Percentiles rank a stretch among this genome's conserved stretches.
phyloP scores from a whole-genome alignment of 2,329 filamentous ascomycete species.

The Verticillium longisporum region DNA sequence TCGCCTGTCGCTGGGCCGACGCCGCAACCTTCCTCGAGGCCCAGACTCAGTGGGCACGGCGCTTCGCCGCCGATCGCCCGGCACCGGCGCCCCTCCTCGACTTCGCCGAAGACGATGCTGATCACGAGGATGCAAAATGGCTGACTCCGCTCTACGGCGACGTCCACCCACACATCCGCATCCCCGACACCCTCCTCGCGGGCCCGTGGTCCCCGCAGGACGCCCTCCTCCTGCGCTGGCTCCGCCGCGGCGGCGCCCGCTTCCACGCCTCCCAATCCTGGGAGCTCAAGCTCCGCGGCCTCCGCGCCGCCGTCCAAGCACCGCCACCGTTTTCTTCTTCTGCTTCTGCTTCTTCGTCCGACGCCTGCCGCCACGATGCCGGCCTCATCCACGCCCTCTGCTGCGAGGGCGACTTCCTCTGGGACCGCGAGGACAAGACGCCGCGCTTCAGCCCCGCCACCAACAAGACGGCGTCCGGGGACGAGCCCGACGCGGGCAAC shows the following conservation, averaged over 20 bases:
- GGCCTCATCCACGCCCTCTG: conserved; percentile 22
- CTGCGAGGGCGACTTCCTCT: conserved; percentile 15
- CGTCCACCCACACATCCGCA: conserved; percentile 29
- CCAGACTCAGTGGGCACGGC: conserved; percentile 38
- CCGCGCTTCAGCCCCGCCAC: not conserved
- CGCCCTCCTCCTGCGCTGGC: conserved; percentile 37
- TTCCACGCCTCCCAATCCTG: conserved; percentile 25
- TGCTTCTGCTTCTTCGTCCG: too few species aligned
- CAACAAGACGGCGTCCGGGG: too few species aligned
- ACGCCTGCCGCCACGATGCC: conserved; percentile 9
- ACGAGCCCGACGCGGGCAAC: not conserved
- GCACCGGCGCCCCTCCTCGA: conserved; percentile 12
- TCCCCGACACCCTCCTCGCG: conserved; percentile 31
- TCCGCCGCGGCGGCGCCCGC: conserved; percentile 30
- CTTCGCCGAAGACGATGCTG: conserved; percentile 11
- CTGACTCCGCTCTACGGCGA: conserved; percentile 18
- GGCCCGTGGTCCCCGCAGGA: conserved; percentile 34
- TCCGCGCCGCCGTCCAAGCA: conserved; percentile 25
- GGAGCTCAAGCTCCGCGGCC: conserved; percentile 31
- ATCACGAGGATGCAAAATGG: conserved; percentile 11
- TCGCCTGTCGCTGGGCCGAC: conserved; percentile 36
- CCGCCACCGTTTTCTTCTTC: not conserved
- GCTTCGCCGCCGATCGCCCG: conserved; percentile 23
- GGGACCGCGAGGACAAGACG: not conserved
- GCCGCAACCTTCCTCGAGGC: conserved; percentile 39